Conservation (phyloP, 2,329 filamentous ascomycete genomes). For the Exophiala lecanii-corni region DNA sequence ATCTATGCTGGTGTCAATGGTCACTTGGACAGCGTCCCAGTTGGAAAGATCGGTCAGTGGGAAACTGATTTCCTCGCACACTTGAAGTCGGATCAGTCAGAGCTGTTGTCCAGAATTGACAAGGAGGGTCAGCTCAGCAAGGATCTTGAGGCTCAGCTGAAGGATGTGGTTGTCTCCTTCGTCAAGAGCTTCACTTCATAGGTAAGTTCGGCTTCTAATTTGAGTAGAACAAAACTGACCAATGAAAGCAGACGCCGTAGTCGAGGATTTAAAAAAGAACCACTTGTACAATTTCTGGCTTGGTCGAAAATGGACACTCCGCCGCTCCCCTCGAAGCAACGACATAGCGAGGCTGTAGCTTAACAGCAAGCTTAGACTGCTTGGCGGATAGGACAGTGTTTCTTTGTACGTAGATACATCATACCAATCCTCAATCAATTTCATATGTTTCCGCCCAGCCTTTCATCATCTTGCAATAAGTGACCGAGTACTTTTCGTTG, state of each 20-base stretch:
- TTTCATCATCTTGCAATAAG: too few species aligned
- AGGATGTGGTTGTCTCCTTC: constrained; percentile 72
- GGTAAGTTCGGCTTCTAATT: constrained; percentile 17
- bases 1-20: constrained; percentile 99
- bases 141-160: constrained; percentile 63
- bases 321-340: constrained; percentile 13
- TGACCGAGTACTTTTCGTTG: too few species aligned
- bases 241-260: background rate
- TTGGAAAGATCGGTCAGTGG: constrained; percentile 87
- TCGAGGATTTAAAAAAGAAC: constrained; percentile 6
- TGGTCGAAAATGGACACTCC: constrained; percentile 16
- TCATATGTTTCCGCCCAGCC: constrained; percentile 13
- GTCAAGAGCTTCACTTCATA: constrained; percentile 80
- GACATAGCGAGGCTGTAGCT: constrained; percentile 7
- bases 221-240: background rate
- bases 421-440: constrained; percentile 25
- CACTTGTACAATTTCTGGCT: constrained; percentile 24
- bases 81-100: constrained; percentile 84
- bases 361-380: constrained; percentile 5
- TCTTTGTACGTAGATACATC: constrained; percentile 26
- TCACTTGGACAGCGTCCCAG: constrained; percentile 81
- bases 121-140: constrained; percentile 96
- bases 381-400: constrained; percentile 13
- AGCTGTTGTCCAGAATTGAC: constrained; percentile 79
- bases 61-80: constrained; percentile 91